Percentiles rank a stretch among this genome's conserved stretches.
These are phyloP conservation scores for Solanum ahanhuiri DNA, from an alignment of 257 asterid species.

Conservation along the genomic window DNA sequence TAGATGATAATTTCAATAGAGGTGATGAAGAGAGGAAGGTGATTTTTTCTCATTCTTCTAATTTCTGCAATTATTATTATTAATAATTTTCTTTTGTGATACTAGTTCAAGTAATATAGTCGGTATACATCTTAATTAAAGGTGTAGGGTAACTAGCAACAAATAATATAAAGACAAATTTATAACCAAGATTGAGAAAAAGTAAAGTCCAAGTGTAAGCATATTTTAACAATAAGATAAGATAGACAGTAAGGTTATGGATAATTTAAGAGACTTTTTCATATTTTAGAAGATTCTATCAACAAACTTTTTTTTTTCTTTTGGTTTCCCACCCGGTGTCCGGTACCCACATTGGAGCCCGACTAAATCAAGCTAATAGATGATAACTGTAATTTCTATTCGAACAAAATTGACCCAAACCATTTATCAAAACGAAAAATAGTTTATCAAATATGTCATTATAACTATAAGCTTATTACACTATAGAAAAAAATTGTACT, in stretches of 20 bases:
- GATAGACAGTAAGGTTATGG: not conserved
- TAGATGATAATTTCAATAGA: not conserved
- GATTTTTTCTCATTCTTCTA: not conserved
- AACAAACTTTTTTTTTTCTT: too few relatives aligned
- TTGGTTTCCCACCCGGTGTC: too few relatives aligned
- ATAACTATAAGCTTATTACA: not conserved
- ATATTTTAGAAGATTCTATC: not conserved
- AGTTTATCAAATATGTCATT: not conserved
- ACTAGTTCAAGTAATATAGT: not conserved
- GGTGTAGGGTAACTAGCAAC: not conserved
- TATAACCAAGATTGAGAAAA: not conserved
- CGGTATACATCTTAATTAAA: too few relatives aligned
- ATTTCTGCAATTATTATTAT: not conserved
- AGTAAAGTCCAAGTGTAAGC: not conserved
- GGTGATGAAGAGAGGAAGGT: not conserved
- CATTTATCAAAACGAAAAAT: not conserved
- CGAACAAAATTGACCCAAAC: not conserved
- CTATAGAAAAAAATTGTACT: not conserved
- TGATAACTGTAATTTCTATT: not conserved
- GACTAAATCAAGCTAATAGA: not conserved
- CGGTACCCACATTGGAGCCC: too few relatives aligned
- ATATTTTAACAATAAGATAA: too few relatives aligned
- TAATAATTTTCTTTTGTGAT: too few relatives aligned
- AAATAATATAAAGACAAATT: too few relatives aligned
- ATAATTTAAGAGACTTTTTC: too few relatives aligned